A percentile compares a stretch with the other conserved stretches of the same genome.
phyloP scores from a whole-genome alignment of 257 asterid genomes.

The Linaria vulgaris region DNA sequence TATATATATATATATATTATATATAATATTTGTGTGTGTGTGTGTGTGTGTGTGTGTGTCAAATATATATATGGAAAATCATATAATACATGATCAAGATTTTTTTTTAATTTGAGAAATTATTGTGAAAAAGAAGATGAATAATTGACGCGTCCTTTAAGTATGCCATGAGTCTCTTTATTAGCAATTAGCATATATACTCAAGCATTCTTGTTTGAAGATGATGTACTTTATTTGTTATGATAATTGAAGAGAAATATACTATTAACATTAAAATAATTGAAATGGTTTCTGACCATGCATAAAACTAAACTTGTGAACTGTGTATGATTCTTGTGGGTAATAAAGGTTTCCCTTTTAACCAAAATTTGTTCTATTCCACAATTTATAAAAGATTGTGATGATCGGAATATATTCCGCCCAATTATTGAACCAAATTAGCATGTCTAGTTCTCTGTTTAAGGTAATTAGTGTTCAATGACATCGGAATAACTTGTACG shows the following conservation, averaged over 20 bases:
- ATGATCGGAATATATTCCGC: not conserved
- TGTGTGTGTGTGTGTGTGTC: no score
- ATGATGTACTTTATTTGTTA: not conserved
- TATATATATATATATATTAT: no score
- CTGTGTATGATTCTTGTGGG: not conserved
- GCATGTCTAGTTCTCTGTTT: not conserved
- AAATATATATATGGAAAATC: no score
- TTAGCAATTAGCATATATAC: not conserved
- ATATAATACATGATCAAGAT: no score
- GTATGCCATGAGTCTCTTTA: not conserved
- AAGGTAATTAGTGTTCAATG: not conserved
- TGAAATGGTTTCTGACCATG: not conserved
- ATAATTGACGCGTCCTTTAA: no score
- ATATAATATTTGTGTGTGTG: no score
- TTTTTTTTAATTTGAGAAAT: no score
- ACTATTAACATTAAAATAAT: no score
- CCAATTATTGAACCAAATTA: not conserved
- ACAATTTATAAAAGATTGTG: not conserved
- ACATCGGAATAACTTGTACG: not conserved
- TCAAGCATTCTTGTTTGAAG: not conserved
- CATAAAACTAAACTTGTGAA: no score
- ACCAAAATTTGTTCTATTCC: not conserved
- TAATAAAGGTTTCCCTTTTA: not conserved
- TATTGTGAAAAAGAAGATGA: no score
- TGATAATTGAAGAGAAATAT: not conserved